These are phyloP conservation scores for Schwanniomyces sp. DNA, from an alignment of 805 yeast species.

Conservation along the genomic window DNA sequence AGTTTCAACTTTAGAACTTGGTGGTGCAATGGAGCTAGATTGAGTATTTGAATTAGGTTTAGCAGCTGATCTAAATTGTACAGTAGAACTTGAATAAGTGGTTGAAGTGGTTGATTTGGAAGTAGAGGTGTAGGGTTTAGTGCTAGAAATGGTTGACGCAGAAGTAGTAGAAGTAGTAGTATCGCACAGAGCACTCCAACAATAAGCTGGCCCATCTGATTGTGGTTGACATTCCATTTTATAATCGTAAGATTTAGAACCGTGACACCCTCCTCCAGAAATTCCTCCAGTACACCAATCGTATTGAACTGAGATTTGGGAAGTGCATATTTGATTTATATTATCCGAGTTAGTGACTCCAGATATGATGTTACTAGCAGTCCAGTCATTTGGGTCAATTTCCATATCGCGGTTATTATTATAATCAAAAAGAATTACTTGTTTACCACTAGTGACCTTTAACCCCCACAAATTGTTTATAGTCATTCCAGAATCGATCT, in stretches of 20 bases:
- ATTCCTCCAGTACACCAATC: background rate
- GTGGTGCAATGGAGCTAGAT: slow-evolving; percentile 14
- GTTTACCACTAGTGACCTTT: background rate
- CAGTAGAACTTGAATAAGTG: background rate
- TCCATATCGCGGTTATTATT: background rate
- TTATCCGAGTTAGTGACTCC: background rate
- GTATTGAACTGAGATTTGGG: slow-evolving; percentile 1
- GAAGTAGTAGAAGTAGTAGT: background rate
- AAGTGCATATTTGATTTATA: background rate
- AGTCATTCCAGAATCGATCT: background rate
- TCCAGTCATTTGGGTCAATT: background rate
- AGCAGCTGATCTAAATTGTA: background rate
- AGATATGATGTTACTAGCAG: background rate
- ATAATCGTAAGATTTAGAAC: background rate
- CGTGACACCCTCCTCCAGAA: background rate
- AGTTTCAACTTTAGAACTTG: background rate
- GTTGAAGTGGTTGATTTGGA: background rate
- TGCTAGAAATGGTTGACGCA: slow-evolving; percentile 7
- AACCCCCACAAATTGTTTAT: background rate
- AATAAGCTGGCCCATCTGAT: slow-evolving; percentile 1
- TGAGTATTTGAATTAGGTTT: slow-evolving; percentile 7
- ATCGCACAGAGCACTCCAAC: slow-evolving; percentile 32
- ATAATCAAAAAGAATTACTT: background rate
- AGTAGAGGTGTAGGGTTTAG: slow-evolving; percentile 34
- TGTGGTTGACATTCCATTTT: slow-evolving; percentile 1